Conservation (phyloP, 1,284 basidiomycete genomes). For the Flammula alnicola region DNA sequence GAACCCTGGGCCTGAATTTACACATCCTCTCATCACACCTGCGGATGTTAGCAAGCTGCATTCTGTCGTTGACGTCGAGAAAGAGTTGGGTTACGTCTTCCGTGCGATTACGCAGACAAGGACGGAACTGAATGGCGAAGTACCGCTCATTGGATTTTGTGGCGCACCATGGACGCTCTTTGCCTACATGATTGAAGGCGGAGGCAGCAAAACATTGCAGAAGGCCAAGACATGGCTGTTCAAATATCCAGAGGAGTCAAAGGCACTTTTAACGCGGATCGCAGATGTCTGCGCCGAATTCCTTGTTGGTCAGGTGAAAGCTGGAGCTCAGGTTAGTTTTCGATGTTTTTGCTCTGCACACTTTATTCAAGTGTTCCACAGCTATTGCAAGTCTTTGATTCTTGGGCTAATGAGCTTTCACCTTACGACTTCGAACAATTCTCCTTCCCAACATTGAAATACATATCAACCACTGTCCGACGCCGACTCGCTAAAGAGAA, state of each 20-base stretch:
- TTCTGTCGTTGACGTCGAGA: slow-evolving; percentile 72
- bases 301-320: slow-evolving; percentile 88
- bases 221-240: slow-evolving; percentile 94
- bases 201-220: slow-evolving; percentile 85
- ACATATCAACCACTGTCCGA: slow-evolving; percentile 70
- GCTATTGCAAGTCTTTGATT: slow-evolving; percentile 96
- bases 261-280: slow-evolving; percentile 75
- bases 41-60: slow-evolving; percentile 70
- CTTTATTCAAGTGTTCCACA: slow-evolving; percentile 35
- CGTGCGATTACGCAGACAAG: slow-evolving; percentile 87
- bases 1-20: slow-evolving; percentile 90
- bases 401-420: slow-evolving; percentile 90
- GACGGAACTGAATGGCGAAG: slow-evolving; percentile 78
- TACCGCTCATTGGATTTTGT: slow-evolving; percentile 94
- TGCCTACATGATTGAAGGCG: slow-evolving; percentile 96
- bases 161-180: slow-evolving; percentile 98
- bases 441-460: slow-evolving; percentile 68
- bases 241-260: slow-evolving; percentile 83
- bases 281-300: slow-evolving; percentile 87
- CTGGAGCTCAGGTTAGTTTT: slow-evolving; percentile 84
- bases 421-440: slow-evolving; percentile 84
- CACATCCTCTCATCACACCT: slow-evolving; percentile 80
- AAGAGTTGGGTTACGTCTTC: slow-evolving; percentile 90
- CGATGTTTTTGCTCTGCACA: background rate
- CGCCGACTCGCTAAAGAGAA: slow-evolving; percentile 55